Base-by-base conservation (phyloP, 495 filamentous ascomycete species). In the Filosporella fistucella region DNA sequence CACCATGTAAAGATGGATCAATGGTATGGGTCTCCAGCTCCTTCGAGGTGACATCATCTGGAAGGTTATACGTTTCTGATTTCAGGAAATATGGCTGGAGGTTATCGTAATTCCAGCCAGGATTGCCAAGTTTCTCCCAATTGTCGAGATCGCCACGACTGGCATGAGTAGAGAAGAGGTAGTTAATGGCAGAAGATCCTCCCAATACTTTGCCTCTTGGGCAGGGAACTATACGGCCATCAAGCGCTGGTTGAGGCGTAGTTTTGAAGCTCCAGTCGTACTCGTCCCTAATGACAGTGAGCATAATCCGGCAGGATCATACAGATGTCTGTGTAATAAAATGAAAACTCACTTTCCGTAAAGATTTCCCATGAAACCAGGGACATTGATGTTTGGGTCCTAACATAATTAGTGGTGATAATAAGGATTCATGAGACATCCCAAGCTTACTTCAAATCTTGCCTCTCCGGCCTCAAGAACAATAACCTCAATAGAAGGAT, bases 381-480 rank as follows among this genome's bases (percentile, higher is more conserved):
- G 77, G 0, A 59, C 66, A 14, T 64, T 57, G 10, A 78, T 61
- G 22, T 67, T 21, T 0, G 71, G 70, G 51, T 81, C 34, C 28
- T 30, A 30, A n/a, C n/a, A n/a, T 8, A n/a, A 30, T 8, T 8
- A n/a, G n/a, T n/a, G n/a, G n/a, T 30, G n/a, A 8, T n/a, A 30
- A n/a, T n/a, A 30, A 8, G 28, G 8, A 8, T 30, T 8, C 28
- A 30, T 30, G n/a, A 30, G 28, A 30, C n/a, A n/a, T 8, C 8
- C 8, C 28, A 30, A n/a, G n/a, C 28, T 8, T 30, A 30, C 70
- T 3, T 62, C 56, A n/a, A 63, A 62, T 8, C 59, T 65, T 54
- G 74, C 68, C 21, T 63, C 58, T 0, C 78, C 78, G 17, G 75
- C 76, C 55, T 82, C 78, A 43, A 82, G 52, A 7, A 81, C 68